Percentiles rank a stretch among this genome's conserved stretches.
phyloP scores from a whole-genome alignment of 768 basidiomycete genomes.

The Dentipellis sp. region DNA sequence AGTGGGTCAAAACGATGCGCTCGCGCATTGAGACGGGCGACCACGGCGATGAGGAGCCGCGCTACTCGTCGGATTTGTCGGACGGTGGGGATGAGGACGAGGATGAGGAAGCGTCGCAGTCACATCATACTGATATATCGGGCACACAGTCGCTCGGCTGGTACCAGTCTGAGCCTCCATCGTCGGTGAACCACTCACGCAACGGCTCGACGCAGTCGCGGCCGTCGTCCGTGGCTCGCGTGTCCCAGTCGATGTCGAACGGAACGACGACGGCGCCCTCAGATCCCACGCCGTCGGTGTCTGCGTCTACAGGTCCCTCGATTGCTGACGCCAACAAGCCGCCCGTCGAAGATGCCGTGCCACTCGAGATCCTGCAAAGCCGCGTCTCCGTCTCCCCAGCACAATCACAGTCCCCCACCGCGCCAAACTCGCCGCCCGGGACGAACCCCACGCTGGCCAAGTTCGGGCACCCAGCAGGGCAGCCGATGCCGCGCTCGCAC shows the following conservation, averaged over 20 bases:
- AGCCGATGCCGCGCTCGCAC: slow-evolving; percentile 29
- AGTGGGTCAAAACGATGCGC: slow-evolving; percentile 70
- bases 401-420: slow-evolving; percentile 23
- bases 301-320: slow-evolving; percentile 7
- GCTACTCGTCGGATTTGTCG: slow-evolving; percentile 41
- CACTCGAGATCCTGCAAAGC: slow-evolving; percentile 56
- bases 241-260: slow-evolving; percentile 1
- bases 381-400: slow-evolving; percentile 31
- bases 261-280: slow-evolving; percentile 4
- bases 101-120: neutral
- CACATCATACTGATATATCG: neutral
- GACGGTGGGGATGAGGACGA: slow-evolving; percentile 9
- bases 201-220: slow-evolving; percentile 4
- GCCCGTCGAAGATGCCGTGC: slow-evolving; percentile 51
- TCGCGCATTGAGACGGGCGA: slow-evolving; percentile 57
- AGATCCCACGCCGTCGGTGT: neutral
- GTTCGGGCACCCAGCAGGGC: neutral
- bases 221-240: slow-evolving; percentile 1
- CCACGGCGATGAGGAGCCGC: slow-evolving; percentile 52
- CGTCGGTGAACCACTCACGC: slow-evolving; percentile 4
- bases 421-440: slow-evolving; percentile 14
- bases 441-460: slow-evolving; percentile 2
- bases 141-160: neutral
- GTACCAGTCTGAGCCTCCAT: slow-evolving; percentile 1
- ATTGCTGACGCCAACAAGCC: slow-evolving; percentile 37